These are phyloP conservation scores for Dentipellis fragilis DNA, from an alignment of 768 basidiomycete genomes.

Conservation along the genomic window DNA sequence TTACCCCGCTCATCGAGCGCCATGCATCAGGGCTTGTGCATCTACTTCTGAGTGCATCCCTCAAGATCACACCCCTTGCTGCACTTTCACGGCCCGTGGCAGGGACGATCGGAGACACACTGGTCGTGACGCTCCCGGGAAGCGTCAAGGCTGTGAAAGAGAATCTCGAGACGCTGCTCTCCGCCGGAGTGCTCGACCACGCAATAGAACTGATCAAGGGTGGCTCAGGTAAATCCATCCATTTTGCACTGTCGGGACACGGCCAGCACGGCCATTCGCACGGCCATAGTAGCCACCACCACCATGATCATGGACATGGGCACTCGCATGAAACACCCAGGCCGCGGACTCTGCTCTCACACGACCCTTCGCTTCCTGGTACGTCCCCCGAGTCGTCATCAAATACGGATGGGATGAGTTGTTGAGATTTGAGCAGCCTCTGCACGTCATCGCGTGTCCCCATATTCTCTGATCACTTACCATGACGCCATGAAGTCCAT, in stretches of 20 bases:
- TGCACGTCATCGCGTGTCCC: constrained; percentile 64
- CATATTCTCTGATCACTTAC: constrained; percentile 62
- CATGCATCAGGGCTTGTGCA: constrained; percentile 66
- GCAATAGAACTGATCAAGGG: constrained; percentile 67
- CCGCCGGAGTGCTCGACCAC: constrained; percentile 49
- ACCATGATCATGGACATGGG: constrained; percentile 27
- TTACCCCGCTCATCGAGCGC: constrained; percentile 54
- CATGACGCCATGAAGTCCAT: constrained; percentile 55
- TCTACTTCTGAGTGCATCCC: constrained; percentile 55
- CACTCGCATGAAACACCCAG: constrained; percentile 36
- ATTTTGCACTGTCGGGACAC: constrained; percentile 29
- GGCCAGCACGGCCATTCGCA: constrained; percentile 6
- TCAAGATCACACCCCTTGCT: constrained; percentile 69
- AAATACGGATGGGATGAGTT: neutral
- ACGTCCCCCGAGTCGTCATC: constrained; percentile 15
- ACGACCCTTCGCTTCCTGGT: constrained; percentile 64
- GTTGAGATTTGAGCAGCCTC: constrained; percentile 35
- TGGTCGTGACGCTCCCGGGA: constrained; percentile 77
- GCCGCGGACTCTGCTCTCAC: constrained; percentile 50
- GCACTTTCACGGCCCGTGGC: constrained; percentile 79
- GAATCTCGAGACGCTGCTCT: constrained; percentile 54
- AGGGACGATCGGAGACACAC: constrained; percentile 53
- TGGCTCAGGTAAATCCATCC: constrained; percentile 51
- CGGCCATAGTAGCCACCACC: constrained; percentile 21
- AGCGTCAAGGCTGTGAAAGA: constrained; percentile 81